Conservation (phyloP, 1,139 yeast genomes). For the Groenewaldozyma sp. region DNA sequence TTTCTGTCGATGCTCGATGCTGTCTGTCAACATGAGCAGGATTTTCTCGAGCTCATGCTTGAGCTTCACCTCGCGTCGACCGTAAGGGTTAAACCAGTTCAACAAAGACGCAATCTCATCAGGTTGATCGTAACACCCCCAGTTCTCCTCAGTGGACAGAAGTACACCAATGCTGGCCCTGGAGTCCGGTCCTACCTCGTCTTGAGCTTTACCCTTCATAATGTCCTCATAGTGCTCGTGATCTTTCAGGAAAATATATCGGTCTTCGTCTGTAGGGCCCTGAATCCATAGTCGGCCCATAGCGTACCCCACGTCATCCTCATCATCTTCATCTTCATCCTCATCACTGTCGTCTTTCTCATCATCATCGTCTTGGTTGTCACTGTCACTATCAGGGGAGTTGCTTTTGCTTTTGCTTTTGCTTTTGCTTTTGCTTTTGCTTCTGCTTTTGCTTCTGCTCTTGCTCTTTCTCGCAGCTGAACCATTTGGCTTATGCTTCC, state of each 20-base stretch:
- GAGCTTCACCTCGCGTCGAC: slow-evolving; percentile 61
- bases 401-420: slow-evolving; percentile 6
- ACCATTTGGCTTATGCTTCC: slow-evolving; percentile 4
- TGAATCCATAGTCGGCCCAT: slow-evolving; percentile 92
- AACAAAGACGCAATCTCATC: slow-evolving; percentile 51
- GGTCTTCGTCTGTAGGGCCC: slow-evolving; percentile 73
- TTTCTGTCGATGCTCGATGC: slow-evolving; percentile 50
- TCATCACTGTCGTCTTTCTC: slow-evolving; percentile 22
- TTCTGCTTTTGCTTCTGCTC: no score
- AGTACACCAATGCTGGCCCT: slow-evolving; percentile 44
- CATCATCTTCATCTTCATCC: slow-evolving; percentile 28
- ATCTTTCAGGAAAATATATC: slow-evolving; percentile 32
- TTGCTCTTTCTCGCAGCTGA: slow-evolving; percentile 18
- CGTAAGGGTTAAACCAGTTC: slow-evolving; percentile 67
- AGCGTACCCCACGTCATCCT: slow-evolving; percentile 49
- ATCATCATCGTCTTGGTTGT: slow-evolving; percentile 25
- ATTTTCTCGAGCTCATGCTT: slow-evolving; percentile 45
- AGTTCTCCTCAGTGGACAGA: slow-evolving; percentile 44
- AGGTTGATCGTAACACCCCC: slow-evolving; percentile 64
- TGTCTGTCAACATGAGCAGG: slow-evolving; percentile 44
- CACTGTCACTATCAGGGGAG: slow-evolving; percentile 7
- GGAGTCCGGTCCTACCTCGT: slow-evolving; percentile 46
- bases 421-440: slow-evolving; percentile 14
- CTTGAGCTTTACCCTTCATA: slow-evolving; percentile 41
- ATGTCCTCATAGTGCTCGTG: slow-evolving; percentile 13